Percentiles rank a stretch among this genome's conserved stretches.
Conservation (phyloP, 2,329 filamentous ascomycete species). For the Penicillium sp. region DNA sequence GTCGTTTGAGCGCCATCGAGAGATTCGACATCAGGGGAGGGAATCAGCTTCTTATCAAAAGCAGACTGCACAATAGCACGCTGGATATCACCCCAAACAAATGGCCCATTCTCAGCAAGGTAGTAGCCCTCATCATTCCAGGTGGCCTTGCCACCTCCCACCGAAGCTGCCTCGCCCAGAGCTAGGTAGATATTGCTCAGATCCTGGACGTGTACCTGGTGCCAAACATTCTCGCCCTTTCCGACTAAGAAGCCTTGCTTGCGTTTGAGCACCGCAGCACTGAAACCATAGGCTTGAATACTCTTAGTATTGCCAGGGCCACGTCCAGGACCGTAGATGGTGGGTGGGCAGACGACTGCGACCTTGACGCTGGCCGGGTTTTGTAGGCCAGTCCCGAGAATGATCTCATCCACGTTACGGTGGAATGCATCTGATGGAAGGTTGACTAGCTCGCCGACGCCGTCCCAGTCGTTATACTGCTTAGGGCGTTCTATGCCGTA, state of each 20-base stretch:
- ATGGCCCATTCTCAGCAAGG: slow-evolving; percentile 46
- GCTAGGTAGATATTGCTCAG: slow-evolving; percentile 39
- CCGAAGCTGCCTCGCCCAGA: slow-evolving; percentile 40
- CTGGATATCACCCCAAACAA: slow-evolving; percentile 43
- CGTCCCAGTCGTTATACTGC: slow-evolving; percentile 49
- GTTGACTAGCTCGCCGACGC: slow-evolving; percentile 42
- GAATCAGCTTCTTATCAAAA: slow-evolving; percentile 54
- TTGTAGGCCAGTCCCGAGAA: slow-evolving; percentile 30
- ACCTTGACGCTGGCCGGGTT: slow-evolving; percentile 34
- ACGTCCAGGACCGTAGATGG: slow-evolving; percentile 43
- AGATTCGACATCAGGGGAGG: slow-evolving; percentile 40
- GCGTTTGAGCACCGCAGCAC: slow-evolving; percentile 37
- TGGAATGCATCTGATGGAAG: slow-evolving; percentile 44
- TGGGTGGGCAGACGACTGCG: slow-evolving; percentile 43
- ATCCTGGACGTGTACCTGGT: slow-evolving; percentile 44
- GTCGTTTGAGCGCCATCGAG: slow-evolving; percentile 34
- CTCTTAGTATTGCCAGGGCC: slow-evolving; percentile 42
- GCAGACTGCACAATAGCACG: slow-evolving; percentile 46
- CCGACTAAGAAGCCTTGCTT: slow-evolving; percentile 42
- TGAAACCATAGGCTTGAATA: slow-evolving; percentile 43
- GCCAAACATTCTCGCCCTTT: slow-evolving; percentile 42
- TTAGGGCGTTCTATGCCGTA: slow-evolving; percentile 45
- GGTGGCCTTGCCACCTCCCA: slow-evolving; percentile 41
- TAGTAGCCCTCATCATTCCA: slow-evolving; percentile 51
- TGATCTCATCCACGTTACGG: slow-evolving; percentile 43